These are phyloP conservation scores for Cladophialophora bantiana DNA, from an alignment of 2,329 filamentous ascomycete species.

Conservation along the genomic window DNA sequence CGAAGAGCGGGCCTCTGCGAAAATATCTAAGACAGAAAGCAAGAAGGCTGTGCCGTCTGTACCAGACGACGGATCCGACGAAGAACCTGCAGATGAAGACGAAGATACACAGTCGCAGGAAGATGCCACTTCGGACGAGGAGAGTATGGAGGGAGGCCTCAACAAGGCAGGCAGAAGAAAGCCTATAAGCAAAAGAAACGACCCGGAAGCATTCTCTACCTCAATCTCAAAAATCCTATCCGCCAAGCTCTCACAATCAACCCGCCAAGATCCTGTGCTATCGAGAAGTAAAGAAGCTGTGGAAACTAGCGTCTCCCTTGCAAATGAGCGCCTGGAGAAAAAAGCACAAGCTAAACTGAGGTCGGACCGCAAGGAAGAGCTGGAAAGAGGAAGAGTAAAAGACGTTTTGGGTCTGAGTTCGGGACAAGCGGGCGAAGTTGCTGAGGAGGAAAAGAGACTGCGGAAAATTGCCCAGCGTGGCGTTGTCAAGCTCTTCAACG, in stretches of 20 bases:
- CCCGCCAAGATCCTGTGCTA: slow-evolving; percentile 88
- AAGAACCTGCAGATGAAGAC: slow-evolving; percentile 23
- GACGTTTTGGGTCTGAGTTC: slow-evolving; percentile 76
- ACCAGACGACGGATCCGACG: slow-evolving; percentile 38
- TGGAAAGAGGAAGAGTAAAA: slow-evolving; percentile 86
- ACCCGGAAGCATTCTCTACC: slow-evolving; percentile 87
- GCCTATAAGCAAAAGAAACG: slow-evolving; percentile 75
- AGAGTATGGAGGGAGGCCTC: slow-evolving; percentile 47
- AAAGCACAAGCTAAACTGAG: slow-evolving; percentile 81
- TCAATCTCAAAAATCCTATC: slow-evolving; percentile 92
- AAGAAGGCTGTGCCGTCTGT: slow-evolving; percentile 39
- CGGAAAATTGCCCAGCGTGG: slow-evolving; percentile 89
- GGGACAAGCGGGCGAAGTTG: slow-evolving; percentile 59
- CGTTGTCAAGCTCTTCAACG: slow-evolving; percentile 96
- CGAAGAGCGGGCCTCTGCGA: slow-evolving; percentile 43
- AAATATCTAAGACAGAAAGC: slow-evolving; percentile 40
- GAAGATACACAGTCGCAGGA: slow-evolving; percentile 42
- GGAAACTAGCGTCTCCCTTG: slow-evolving; percentile 73
- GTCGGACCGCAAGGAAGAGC: slow-evolving; percentile 77
- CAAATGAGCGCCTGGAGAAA: slow-evolving; percentile 78
- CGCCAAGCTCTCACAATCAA: slow-evolving; percentile 82
- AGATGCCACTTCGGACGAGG: slow-evolving; percentile 40
- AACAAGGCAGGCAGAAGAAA: slow-evolving; percentile 49
- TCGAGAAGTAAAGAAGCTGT: slow-evolving; percentile 79
- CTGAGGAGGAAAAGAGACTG: slow-evolving; percentile 77